Conservation (phyloP, 768 basidiomycete species). For the Pleurotus sapidus region DNA sequence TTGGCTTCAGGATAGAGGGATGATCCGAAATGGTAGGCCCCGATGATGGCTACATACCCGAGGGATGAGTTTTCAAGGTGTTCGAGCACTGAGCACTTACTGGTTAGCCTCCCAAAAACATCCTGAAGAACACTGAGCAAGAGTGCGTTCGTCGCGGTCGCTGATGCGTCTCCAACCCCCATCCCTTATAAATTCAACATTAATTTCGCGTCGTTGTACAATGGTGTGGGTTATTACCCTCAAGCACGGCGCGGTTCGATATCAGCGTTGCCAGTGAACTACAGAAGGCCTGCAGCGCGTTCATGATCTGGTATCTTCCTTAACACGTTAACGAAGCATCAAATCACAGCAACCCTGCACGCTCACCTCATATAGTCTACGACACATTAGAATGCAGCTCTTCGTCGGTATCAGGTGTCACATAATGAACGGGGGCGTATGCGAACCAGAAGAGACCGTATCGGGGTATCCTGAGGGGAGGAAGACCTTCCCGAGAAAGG, state of each 20-base stretch:
- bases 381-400: background rate
- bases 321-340: constrained; percentile 1
- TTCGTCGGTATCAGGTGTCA: too few relatives aligned
- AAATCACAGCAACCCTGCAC: background rate
- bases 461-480: constrained; percentile 62
- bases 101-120: constrained; percentile 58
- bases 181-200: constrained; percentile 37
- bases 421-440: background rate
- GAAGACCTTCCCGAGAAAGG: constrained; percentile 46
- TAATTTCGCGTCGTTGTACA: background rate
- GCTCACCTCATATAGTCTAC: constrained; percentile 56
- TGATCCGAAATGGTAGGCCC: constrained; percentile 60
- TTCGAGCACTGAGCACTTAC: constrained; percentile 30
- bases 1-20: constrained; percentile 70
- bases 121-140: constrained; percentile 67
- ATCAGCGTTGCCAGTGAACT: constrained; percentile 62
- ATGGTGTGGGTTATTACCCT: constrained; percentile 40
- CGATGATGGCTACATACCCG: constrained; percentile 50
- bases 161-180: constrained; percentile 67
- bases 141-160: constrained; percentile 63
- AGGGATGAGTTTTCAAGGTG: background rate
- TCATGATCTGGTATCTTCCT: constrained; percentile 62
- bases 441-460: constrained; percentile 56
- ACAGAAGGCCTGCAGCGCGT: constrained; percentile 68
- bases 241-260: constrained; percentile 64